phyloP scores from a whole-genome alignment of 495 filamentous ascomycete genomes.

The Aspergillus asperescens region DNA sequence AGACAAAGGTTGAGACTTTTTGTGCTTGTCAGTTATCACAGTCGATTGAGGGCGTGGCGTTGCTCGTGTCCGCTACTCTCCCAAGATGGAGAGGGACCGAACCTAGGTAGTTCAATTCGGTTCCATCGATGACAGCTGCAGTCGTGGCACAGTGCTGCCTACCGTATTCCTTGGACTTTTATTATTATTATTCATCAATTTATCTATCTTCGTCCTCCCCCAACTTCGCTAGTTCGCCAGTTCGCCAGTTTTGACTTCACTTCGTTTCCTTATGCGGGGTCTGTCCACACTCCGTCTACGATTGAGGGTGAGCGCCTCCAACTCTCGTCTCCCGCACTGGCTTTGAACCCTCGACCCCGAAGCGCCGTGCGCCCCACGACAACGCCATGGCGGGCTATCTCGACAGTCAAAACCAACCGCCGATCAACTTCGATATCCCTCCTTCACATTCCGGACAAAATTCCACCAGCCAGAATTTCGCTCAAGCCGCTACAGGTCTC shows the following conservation, averaged over 20 bases:
- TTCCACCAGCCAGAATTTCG: constrained; percentile 26
- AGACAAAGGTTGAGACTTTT: background rate
- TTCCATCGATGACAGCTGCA: background rate
- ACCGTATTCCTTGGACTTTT: background rate
- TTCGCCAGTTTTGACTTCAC: background rate
- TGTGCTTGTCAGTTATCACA: background rate
- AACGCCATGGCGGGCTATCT: constrained; percentile 40
- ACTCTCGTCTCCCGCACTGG: background rate
- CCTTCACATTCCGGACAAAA: constrained; percentile 20
- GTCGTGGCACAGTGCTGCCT: constrained; percentile 11
- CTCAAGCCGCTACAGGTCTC: constrained; percentile 27
- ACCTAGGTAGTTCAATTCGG: no score
- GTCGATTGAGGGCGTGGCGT: background rate
- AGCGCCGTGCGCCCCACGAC: constrained; percentile 2
- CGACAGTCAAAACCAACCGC: constrained; percentile 50
- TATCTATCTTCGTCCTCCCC: background rate
- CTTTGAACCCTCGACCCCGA: background rate
- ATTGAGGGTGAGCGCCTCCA: constrained; percentile 13
- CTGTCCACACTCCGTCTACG: background rate
- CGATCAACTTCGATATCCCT: constrained; percentile 27
- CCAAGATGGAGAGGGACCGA: background rate
- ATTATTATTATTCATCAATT: background rate
- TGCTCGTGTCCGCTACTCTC: constrained; percentile 1
- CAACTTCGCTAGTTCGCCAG: no score
- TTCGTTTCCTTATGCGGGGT: constrained; percentile 2